These are phyloP conservation scores for Moesziomyces sp. DNA, from an alignment of 1,284 basidiomycete species.

Conservation along the genomic window DNA sequence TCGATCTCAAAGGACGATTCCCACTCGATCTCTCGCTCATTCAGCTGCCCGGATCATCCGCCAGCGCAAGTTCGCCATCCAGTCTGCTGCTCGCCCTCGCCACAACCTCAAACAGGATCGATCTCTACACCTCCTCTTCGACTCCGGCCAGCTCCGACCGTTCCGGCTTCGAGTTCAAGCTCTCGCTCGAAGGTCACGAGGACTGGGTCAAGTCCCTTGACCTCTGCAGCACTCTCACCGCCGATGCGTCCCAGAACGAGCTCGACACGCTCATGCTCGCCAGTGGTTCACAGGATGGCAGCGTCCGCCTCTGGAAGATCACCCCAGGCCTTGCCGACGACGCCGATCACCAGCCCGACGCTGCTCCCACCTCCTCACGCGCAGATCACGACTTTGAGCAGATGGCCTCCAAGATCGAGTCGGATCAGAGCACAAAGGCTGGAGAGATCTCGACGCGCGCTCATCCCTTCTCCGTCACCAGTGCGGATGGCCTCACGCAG, in stretches of 20 bases:
- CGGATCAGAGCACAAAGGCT: constrained; percentile 37
- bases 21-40: constrained; percentile 60
- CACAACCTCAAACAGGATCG: constrained; percentile 57
- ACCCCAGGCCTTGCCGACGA: constrained; percentile 8
- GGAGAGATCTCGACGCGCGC: constrained; percentile 51
- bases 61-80: background rate
- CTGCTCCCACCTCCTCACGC: background rate
- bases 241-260: constrained; percentile 2
- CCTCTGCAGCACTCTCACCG: constrained; percentile 33
- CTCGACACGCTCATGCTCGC: constrained; percentile 52
- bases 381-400: constrained; percentile 59
- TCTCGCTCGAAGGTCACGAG: constrained; percentile 60
- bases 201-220: constrained; percentile 66
- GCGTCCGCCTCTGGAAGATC: constrained; percentile 63
- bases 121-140: constrained; percentile 38
- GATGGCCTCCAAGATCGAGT: constrained; percentile 58
- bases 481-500: constrained; percentile 11
- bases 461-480: constrained; percentile 21
- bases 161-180: constrained; percentile 38
- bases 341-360: background rate
- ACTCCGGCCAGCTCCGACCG: background rate
- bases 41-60: constrained; percentile 23
- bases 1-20: constrained; percentile 51
- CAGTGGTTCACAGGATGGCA: constrained; percentile 60
- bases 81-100: constrained; percentile 54